Evolutionary conservation across 2,329 filamentous ascomycete genomes (phyloP).

Genomic region (Lasiodiplodia theobromae): DNA sequence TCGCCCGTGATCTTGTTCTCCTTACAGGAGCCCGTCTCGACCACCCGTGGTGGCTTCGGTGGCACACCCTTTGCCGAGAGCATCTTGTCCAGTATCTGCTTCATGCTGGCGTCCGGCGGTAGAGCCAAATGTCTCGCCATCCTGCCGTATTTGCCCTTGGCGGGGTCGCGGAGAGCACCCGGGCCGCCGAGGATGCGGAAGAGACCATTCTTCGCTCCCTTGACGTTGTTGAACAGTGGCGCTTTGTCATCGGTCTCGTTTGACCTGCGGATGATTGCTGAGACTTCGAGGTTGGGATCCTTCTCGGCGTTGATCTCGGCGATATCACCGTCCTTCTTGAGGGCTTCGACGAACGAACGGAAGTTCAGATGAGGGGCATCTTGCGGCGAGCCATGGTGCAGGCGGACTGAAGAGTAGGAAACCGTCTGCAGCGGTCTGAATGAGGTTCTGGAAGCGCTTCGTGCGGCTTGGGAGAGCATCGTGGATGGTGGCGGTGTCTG

Average conservation of each 20-base stretch:
- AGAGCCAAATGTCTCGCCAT: conserved; percentile 53
- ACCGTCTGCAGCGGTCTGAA: neutral
- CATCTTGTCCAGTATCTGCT: conserved; percentile 32
- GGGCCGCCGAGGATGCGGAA: conserved; percentile 58
- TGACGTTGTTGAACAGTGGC: conserved; percentile 61
- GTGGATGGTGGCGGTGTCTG: neutral
- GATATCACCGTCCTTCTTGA: conserved; percentile 53
- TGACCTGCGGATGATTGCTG: conserved; percentile 56
- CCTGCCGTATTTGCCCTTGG: conserved; percentile 49
- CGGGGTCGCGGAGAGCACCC: conserved; percentile 45
- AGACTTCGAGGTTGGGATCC: conserved; percentile 56
- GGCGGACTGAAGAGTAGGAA: neutral
- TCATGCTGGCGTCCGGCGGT: conserved; percentile 40
- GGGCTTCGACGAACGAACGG: conserved; percentile 54
- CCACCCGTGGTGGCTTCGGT: conserved; percentile 17
- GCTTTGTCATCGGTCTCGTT: conserved; percentile 57
- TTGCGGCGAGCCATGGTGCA: conserved; percentile 26
- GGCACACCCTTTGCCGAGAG: conserved; percentile 25
- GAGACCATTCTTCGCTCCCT: conserved; percentile 54
- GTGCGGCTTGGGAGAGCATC: conserved; percentile 16
- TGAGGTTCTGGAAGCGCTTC: neutral
- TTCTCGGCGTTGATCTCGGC: conserved; percentile 54
- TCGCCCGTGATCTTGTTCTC: conserved; percentile 48
- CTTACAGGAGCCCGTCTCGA: conserved; percentile 51
- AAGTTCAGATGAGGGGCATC: conserved; percentile 48